Base-by-base conservation (phyloP, 345 rosid species). In the Cardamine occulta region DNA sequence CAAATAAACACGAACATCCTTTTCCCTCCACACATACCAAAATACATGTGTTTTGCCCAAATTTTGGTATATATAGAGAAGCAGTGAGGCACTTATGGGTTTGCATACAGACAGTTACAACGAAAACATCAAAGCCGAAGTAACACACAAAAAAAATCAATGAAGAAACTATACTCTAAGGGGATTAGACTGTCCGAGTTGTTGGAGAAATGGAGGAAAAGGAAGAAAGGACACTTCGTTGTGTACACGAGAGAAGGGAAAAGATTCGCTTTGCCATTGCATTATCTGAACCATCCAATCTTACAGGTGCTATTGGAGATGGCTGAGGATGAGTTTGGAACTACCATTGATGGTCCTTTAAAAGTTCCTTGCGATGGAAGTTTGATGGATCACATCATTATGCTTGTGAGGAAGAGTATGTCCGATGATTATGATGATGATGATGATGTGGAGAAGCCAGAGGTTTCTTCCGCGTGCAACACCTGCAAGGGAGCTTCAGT, bases 291-390 rank as follows among this genome's bases (percentile, higher is more conserved):
- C 45, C 86, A 86, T 37, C 86, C 86, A 0, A 84, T 86, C 26
- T 79, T 84, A 53, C 78, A 72, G 34, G 85, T 79, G n/a, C 23
- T 82, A 5, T 10, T 82, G 44, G 79, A 86, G 48, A 82, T 84
- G 87, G 86, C 86, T 6, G 80, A 76, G 60, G 85, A 84, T 34
- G 85, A 84, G 61, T 84, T 84, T 53, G 86, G 80, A 4, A 74
- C 77, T 3, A 70, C 68, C 32, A 66, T 63, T 52, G 59, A 69
- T 40, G 82, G 89, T 31, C 89, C 87, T 12, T 57, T 86, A 1
- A 70, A 73, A 58, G 79, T 86, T 66, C 84, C 89, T 53, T 86
- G 86, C 23, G 80, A 82, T 47, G 75, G 78, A 74, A 76, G 81
- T 39, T 51, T 86, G 37, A 62, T 81, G 85, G 75, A 58, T 17